Evolutionary conservation across 495 filamentous ascomycete genomes (phyloP), one percentile per base, ranked within the genome.

Genomic region (Podospora pseudoanserina): DNA sequence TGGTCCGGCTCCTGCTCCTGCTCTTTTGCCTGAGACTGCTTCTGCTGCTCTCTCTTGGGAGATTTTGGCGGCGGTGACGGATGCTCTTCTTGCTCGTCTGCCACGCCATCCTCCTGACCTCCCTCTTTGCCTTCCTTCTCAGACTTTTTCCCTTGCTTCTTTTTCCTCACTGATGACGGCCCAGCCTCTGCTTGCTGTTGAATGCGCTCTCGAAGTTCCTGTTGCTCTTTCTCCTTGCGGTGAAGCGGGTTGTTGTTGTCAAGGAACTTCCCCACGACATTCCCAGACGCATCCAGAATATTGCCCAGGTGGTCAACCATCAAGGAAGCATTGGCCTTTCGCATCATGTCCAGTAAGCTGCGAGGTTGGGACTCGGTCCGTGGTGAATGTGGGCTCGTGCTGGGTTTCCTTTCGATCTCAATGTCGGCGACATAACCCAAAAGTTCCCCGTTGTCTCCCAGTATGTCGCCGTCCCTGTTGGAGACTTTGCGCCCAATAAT

Each of bases 401-500:
- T 68, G 15, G 44, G 64, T 53, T 71, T 70, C 27, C 61, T 39
- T 63, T 71, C 69, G 32, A 74, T 72, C 66, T 82, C 80, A 54
- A 83, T 75, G 44, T 83, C 80, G 3, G 74, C 78, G 7, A 83
- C 81, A 59, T 83, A 83, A 27, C 82, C 82, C n/a, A 82, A 67
- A 13, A 83, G 67, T 57, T 82, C 80, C 11, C 81, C 81, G 30
- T 74, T 72, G 23, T 81, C 80, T 5, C 79, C 81, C 32, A 82
- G 75, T 32, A 84, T 75, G 66, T 83, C 80, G 1, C 82, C 82
- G 18, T 71, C 67, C 11, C 70, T 65, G 23, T 83, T 81, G 5
- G 79, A 76, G 6, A 84, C 81, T 15, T 68, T 71, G 44, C 75
- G 73, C 7, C 82, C 82, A 2, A 83, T 76, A 70, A 84, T 83